These are phyloP conservation scores for Leucaena leucocephala DNA, from an alignment of 306 rosid genomes.

Conservation along the genomic window DNA sequence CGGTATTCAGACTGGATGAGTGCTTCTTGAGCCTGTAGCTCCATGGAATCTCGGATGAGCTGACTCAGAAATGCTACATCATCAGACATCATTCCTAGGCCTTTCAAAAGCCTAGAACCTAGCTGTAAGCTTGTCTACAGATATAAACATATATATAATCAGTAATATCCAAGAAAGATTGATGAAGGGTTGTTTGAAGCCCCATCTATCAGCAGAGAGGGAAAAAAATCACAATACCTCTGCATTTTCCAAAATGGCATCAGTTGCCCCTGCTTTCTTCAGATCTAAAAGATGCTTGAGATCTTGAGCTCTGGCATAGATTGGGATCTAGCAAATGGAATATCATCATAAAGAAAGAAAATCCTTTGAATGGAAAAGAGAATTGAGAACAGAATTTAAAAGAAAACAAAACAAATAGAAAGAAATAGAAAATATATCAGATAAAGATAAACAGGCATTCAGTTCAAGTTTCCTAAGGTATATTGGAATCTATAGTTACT, in stretches of 20 bases:
- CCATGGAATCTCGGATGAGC: conserved; percentile 89
- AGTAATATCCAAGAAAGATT: conserved; percentile 23
- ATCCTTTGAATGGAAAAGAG: conserved; percentile 26
- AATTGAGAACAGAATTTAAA: neutral
- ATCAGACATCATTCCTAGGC: conserved; percentile 96
- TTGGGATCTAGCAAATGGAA: conserved; percentile 70
- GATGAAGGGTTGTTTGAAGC: conserved; percentile 11
- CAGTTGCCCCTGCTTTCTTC: conserved; percentile 92
- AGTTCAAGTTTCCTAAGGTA: conserved; percentile 14
- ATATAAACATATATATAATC: conserved; percentile 20
- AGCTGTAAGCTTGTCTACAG: conserved; percentile 93
- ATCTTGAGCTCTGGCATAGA: conserved; percentile 91
- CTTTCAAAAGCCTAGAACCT: conserved; percentile 94
- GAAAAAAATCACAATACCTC: conserved; percentile 56
- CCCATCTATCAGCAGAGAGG: conserved; percentile 12
- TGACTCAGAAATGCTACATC: conserved; percentile 89
- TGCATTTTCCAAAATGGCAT: conserved; percentile 86
- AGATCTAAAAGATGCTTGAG: conserved; percentile 85
- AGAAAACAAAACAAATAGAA: neutral
- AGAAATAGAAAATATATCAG: neutral
- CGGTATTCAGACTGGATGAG: conserved; percentile 48
- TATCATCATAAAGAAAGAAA: conserved; percentile 33
- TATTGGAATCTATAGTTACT: conserved; percentile 12
- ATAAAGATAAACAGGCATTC: neutral
- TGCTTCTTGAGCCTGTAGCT: conserved; percentile 80